Evolutionary conservation across 2,329 filamentous ascomycete species (phyloP).

Genomic region (Neopestalotiopsis sp.): DNA sequence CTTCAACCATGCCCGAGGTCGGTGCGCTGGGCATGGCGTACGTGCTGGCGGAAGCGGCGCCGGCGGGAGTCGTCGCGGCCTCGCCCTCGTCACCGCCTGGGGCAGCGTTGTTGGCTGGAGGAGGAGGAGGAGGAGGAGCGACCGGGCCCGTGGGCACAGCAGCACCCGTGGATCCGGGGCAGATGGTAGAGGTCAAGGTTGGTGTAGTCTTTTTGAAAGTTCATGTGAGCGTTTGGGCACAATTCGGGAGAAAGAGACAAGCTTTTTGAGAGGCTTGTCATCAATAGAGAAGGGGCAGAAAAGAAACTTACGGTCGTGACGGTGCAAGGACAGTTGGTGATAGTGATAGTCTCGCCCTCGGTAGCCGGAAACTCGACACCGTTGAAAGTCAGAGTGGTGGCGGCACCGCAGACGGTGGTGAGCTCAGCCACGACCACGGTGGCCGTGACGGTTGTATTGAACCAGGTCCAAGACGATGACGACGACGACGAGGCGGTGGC

Average conservation of each 20-base stretch:
- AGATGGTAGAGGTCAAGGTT: slow-evolving; percentile 18
- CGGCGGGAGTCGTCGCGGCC: background rate
- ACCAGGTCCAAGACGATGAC: slow-evolving; percentile 30
- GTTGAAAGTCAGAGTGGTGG: slow-evolving; percentile 58
- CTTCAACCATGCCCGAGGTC: slow-evolving; percentile 2
- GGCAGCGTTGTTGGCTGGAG: slow-evolving; percentile 2
- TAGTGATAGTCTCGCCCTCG: slow-evolving; percentile 59
- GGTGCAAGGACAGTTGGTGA: slow-evolving; percentile 61
- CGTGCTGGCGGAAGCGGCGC: background rate
- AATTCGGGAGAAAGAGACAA: background rate
- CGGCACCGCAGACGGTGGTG: slow-evolving; percentile 46
- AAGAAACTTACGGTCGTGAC: slow-evolving; percentile 35
- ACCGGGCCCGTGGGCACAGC: background rate
- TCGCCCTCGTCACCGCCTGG: background rate
- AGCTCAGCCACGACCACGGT: slow-evolving; percentile 31
- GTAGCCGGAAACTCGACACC: slow-evolving; percentile 59
- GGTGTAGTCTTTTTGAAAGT: slow-evolving; percentile 3
- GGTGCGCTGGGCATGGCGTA: slow-evolving; percentile 6
- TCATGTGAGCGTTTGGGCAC: background rate
- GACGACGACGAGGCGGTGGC: background rate
- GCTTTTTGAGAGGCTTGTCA: too few species aligned
- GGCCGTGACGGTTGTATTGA: slow-evolving; percentile 33
- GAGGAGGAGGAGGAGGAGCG: background rate
- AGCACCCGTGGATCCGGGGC: background rate
- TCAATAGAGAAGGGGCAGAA: background rate